Base-by-base conservation (phyloP, 163 green algal species). In the Scenedesmus sp. region DNA sequence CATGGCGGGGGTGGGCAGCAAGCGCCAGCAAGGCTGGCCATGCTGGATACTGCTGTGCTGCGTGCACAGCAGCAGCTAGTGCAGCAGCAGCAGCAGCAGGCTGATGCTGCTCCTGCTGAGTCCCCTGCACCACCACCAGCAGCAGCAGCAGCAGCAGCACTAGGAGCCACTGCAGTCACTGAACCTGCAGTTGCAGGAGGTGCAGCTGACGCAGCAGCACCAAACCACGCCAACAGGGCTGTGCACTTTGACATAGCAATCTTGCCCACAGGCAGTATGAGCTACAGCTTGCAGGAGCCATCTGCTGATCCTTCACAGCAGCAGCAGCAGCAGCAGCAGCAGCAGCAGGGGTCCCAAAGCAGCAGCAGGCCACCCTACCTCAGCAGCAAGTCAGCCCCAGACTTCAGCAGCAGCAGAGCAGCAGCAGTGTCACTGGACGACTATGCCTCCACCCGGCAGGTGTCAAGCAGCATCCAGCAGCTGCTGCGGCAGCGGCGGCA, bases 311-410 rank as follows among this genome's bases (percentile, higher is more conserved):
- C 34, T n/a, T 16, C 12, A 4, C 74, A 56, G 26, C 74, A 82
- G 26, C 74, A 82, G 74, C 74, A 56, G 74, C 26, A 82, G 74
- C 74, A 82, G 73, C 73, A 82, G n/a, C 23, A 82, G 23, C 73
- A 82, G 73, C 73, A 82, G 18, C 20, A 82, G 20, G 74, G 16
- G 16, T 6, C 26, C 16, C 1, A 34, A 9, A 79, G 70, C 70
- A 13, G 4, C 23, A 79, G 23, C 23, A 79, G 70, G 2, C 23
- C 70, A 1, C 70, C 70, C 52, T 52, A 52, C 70, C 3, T 79
- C 70, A 79, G 70, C 70, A 84, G 76, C 8, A 59, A 57, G 3
- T 23, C 76, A 1, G 23, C 13, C 9, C 13, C 12, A 59, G 34
- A 57, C 46, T 84, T 84, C 34, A 84, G 26, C 34, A 57, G 34